Base-by-base conservation (phyloP, 331 rosid genomes). In the Rosa hybrid region DNA sequence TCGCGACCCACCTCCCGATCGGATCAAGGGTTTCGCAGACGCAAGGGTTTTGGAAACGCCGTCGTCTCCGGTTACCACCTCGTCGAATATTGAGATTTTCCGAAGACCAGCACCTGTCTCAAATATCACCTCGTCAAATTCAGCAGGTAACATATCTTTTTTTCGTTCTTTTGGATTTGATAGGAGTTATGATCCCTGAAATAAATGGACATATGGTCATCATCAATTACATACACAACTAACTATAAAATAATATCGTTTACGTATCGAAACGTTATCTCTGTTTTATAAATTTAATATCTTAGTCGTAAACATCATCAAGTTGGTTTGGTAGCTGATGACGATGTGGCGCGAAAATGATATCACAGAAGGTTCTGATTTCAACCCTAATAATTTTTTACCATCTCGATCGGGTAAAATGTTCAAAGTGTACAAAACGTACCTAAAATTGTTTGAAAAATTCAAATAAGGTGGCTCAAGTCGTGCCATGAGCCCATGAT, bases 11-110 rank as follows among this genome's bases (percentile, higher is more conserved):
- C 48, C 77, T 27, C 81, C 77, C 21, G 73, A 72, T 78, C 81
- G 62, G 21, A 68, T 83, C 41, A 79, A 57, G 78, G 82, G 83
- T 13, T 83, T 80, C n/a, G 79, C 86, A 4, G 82, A 83, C 45
- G 87, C 85, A 30, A 78, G 83, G 56, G 41, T 39, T 69, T 64
- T 84, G 49, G 84, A 71, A 9, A 84, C 50, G 23, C 4, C 12
- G 25, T 9, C 14, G 64, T n/a, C 64, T 21, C 34, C 12, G 30
- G 64, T 59, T 34, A 9, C 13, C 72, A 39, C 72, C 49, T 39
- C 72, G 4, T 8, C 72, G 72, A 34, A 14, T 30, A 13, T 30
- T 64, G 39, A 23, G 8, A 2, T 62, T 62, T 25, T 23, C 17
- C 17, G 4, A 4, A 23, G 39, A 23, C 39, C 68, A 62, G 6